phyloP scores from a whole-genome alignment of 2,329 filamentous ascomycete species.

The Colletotrichum musae region DNA sequence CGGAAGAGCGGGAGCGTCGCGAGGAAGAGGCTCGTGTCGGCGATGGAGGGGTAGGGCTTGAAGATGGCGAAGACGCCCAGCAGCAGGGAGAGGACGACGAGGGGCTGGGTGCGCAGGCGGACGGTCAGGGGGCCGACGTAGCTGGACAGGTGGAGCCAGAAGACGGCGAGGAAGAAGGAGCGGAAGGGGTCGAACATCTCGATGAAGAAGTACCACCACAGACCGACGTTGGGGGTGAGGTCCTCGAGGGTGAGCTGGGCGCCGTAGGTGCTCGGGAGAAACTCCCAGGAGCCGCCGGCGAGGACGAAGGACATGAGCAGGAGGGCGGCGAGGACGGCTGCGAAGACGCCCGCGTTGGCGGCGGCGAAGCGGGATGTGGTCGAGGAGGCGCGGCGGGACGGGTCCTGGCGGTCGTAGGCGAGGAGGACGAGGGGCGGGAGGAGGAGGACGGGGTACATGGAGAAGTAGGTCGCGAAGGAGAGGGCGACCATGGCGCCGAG shows the following conservation, averaged over 20 bases:
- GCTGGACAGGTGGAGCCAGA: constrained; percentile 94
- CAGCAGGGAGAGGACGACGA: constrained; percentile 88
- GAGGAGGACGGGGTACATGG: constrained; percentile 90
- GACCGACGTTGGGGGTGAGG: constrained; percentile 91
- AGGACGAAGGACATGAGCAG: constrained; percentile 81
- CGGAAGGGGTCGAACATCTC: constrained; percentile 99
- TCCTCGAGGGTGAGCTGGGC: constrained; percentile 93
- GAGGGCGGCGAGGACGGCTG: constrained; percentile 70
- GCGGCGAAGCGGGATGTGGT: constrained; percentile 65
- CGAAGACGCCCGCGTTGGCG: constrained; percentile 67
- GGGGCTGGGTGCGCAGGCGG: constrained; percentile 85
- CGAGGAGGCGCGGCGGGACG: constrained; percentile 53
- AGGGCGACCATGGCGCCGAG: constrained; percentile 87
- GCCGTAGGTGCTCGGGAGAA: constrained; percentile 90
- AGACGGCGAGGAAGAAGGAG: constrained; percentile 96
- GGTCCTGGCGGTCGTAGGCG: constrained; percentile 77
- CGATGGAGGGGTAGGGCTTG: constrained; percentile 95
- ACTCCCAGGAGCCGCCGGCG: constrained; percentile 86
- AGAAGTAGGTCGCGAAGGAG: constrained; percentile 90
- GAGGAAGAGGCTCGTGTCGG: constrained; percentile 89
- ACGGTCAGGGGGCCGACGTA: constrained; percentile 91
- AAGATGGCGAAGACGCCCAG: constrained; percentile 94
- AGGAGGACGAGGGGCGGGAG: constrained; percentile 87
- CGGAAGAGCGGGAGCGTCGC: constrained; percentile 86
- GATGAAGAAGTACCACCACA: constrained; percentile 99